Evolutionary conservation across 139 green algal species (phyloP), one percentile per base, ranked within the genome.

Genomic region (Marvania coccoides): DNA sequence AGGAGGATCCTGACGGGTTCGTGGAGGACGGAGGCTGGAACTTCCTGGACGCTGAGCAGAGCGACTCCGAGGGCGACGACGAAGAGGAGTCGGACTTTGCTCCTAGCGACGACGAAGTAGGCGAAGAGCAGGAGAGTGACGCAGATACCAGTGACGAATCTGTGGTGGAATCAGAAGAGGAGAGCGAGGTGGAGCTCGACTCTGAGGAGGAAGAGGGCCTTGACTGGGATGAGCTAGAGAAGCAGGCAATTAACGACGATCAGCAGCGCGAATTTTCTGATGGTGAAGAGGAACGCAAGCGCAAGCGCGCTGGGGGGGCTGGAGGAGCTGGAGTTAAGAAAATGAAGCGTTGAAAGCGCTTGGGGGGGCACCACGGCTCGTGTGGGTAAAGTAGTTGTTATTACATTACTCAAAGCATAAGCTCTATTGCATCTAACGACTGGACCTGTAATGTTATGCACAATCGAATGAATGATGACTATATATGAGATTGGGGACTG

Each of bases 1-100:
- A 86, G 38, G 81, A 86, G 47, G 88, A 98, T 74, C 92, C 92
- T 0, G 83, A 97, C 33, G 81, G 70, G 23, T 98, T 97, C 62
- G 69, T 96, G 3, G 86, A 90, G 51, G 73, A 88, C 23, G 94
- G 94, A 30, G 94, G 94, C 30, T 99, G 94, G 94, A 83, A 88
- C 70, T 99, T 99, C 76, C 80, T 99, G 35, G 89, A 98, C 83
- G 83, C 88, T 47, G 88, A 98, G 65, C 86, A 83, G 58, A 83
- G 58, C 24, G 91, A 94, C 45, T 78, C 61, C 26, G 87, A 89
- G 10, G 87, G 83, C 0, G 88, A 93, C 31, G 87, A 81, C 12
- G 89, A 86, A 19, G 76, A 82, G 38, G 83, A 81, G 39, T 88
- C 91, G 51, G 88, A 86, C 59, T 90, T 90, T 33, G 65, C 57